A percentile compares a stretch with the other conserved stretches of the same genome.
phyloP scores from a whole-genome alignment of 192 early-diverging fungal species.

The Backusella morwellensis region DNA sequence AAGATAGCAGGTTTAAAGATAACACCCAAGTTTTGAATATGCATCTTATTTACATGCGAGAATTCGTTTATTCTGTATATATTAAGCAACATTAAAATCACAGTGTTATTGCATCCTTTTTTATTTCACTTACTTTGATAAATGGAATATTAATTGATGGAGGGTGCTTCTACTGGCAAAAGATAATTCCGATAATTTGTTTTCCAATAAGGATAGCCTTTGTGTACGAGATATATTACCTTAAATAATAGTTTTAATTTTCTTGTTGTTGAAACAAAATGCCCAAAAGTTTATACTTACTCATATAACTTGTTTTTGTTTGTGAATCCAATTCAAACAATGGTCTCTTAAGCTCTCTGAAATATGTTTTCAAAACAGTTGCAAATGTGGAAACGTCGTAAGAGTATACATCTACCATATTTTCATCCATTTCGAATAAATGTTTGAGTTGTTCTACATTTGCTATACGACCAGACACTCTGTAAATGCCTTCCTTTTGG shows the following conservation, averaged over 20 bases:
- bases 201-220: conserved; percentile 37
- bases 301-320: conserved; percentile 47
- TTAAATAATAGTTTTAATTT: background rate
- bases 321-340: conserved; percentile 51
- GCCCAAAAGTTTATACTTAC: conserved; percentile 32
- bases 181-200: conserved; percentile 40
- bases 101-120: background rate
- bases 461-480: conserved; percentile 34
- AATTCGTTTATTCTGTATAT: conserved; percentile 45
- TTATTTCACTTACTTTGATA: conserved; percentile 44
- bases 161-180: conserved; percentile 51
- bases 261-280: background rate
- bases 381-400: conserved; percentile 62
- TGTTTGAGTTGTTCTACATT: conserved; percentile 32
- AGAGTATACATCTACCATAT: conserved; percentile 15
- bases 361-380: conserved; percentile 59
- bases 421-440: conserved; percentile 35
- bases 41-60: conserved; percentile 65
- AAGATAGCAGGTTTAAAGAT: conserved; percentile 66
- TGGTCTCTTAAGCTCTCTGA: conserved; percentile 60
- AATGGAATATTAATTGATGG: conserved; percentile 50
- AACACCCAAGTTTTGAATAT: conserved; percentile 55
- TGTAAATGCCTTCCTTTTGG: conserved; percentile 39
- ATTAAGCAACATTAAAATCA: background rate
- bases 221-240: conserved; percentile 12